Conservation (phyloP, 345 rosid genomes). For the Psidium guajava region DNA sequence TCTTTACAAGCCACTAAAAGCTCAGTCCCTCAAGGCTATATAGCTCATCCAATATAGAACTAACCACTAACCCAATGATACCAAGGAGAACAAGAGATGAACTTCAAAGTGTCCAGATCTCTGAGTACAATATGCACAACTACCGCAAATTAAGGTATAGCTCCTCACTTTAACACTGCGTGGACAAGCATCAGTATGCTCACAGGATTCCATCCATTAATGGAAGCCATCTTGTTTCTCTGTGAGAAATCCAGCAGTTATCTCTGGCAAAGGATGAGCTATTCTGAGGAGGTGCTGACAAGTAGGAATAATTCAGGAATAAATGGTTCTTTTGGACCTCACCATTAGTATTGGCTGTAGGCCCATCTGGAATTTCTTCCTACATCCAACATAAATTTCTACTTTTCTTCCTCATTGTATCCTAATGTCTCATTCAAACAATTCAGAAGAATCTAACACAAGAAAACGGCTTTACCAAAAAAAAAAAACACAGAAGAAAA, state of each 20-base stretch:
- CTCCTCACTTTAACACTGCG: neutral
- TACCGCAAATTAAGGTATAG: neutral
- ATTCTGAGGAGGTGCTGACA: neutral
- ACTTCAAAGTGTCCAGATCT: neutral
- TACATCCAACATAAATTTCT: neutral
- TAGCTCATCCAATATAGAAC: neutral
- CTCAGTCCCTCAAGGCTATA: neutral
- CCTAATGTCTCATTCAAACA: neutral
- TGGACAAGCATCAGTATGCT: neutral
- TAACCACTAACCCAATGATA: neutral
- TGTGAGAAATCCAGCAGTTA: neutral
- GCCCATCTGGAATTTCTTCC: neutral
- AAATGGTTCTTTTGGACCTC: neutral
- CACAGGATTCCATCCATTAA: neutral
- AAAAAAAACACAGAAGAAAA: neutral
- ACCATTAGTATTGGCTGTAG: neutral
- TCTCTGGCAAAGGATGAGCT: neutral
- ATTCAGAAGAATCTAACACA: neutral
- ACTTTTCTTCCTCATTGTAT: neutral
- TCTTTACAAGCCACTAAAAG: neutral
- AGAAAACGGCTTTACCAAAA: too few relatives aligned
- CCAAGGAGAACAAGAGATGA: neutral
- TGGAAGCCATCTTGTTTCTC: neutral
- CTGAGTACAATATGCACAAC: neutral
- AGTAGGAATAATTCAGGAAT: neutral